Conservation (phyloP, 2,329 filamentous ascomycete species). For the Xylaria hypoxylon region DNA sequence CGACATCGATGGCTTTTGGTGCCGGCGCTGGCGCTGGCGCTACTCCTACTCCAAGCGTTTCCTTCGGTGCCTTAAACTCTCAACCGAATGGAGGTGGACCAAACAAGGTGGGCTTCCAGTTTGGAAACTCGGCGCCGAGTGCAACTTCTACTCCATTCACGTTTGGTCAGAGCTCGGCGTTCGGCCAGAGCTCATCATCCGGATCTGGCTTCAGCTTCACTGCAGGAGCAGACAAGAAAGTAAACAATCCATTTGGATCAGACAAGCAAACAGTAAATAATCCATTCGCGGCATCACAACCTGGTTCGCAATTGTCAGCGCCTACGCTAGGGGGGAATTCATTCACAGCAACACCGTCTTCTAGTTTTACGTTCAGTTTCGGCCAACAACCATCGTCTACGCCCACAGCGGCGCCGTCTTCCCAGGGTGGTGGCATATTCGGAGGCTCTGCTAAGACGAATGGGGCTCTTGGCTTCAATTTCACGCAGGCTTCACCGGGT, state of each 20-base stretch:
- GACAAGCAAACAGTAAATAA: conserved; percentile 53
- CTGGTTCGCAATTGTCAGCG: conserved; percentile 35
- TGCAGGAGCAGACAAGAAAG: conserved; percentile 50
- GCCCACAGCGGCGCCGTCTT: conserved; percentile 41
- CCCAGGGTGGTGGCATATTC: conserved; percentile 43
- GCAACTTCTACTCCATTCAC: conserved; percentile 40
- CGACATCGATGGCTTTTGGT: conserved; percentile 30
- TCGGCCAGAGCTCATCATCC: conserved; percentile 43
- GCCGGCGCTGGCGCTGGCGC: conserved; percentile 5
- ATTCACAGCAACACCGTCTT: conserved; percentile 41
- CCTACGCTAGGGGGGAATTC: conserved; percentile 42
- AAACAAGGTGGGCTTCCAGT: conserved; percentile 39
- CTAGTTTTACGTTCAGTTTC: conserved; percentile 46
- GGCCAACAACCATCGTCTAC: conserved; percentile 46
- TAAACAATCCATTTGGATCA: conserved; percentile 51
- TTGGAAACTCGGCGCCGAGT: conserved; percentile 30
- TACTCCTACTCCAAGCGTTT: conserved; percentile 25
- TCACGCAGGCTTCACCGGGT: conserved; percentile 50
- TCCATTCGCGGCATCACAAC: conserved; percentile 44
- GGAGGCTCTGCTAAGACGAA: conserved; percentile 45
- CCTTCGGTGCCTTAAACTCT: conserved; percentile 35
- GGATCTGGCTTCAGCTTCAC: conserved; percentile 55
- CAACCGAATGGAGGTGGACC: conserved; percentile 28
- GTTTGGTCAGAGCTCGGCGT: conserved; percentile 46
- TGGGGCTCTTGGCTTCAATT: conserved; percentile 54